Conservation (phyloP, 441 rosid genomes). For the Mallotus repandus region DNA sequence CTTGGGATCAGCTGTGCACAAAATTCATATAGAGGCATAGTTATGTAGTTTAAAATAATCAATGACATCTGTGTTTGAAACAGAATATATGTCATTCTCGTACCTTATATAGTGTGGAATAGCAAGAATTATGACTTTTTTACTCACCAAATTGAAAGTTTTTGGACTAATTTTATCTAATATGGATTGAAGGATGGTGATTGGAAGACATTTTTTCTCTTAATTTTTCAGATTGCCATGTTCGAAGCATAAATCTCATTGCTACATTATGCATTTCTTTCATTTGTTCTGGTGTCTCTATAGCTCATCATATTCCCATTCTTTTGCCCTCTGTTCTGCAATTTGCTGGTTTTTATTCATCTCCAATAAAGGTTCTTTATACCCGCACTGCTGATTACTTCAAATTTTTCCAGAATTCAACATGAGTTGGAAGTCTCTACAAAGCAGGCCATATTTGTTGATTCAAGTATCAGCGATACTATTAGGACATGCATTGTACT, state of each 20-base stretch:
- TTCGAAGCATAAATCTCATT: neutral
- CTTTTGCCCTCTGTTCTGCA: neutral
- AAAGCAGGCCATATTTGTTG: conserved; percentile 94
- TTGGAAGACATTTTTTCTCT: neutral
- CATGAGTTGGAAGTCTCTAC: conserved; percentile 93
- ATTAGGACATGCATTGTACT: conserved; percentile 93
- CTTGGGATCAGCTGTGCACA: too few relatives aligned
- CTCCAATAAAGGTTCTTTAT: neutral
- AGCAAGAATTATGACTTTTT: neutral
- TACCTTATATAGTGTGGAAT: neutral
- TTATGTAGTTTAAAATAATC: neutral
- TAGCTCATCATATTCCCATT: neutral
- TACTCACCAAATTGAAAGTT: neutral
- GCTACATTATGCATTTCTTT: neutral
- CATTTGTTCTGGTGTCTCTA: neutral
- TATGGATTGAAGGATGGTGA: neutral
- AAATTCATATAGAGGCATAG: too few relatives aligned
- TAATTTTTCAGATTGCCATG: neutral
- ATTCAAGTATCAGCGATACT: conserved; percentile 97
- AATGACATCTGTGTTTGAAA: neutral
- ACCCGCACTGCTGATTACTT: conserved; percentile 14
- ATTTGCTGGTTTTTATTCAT: neutral
- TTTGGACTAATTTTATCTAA: neutral
- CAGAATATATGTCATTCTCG: neutral
- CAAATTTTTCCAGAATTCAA: conserved; percentile 59